These are phyloP conservation scores for Cucumis sativus DNA, from an alignment of 306 rosid genomes.

Conservation along the genomic window DNA sequence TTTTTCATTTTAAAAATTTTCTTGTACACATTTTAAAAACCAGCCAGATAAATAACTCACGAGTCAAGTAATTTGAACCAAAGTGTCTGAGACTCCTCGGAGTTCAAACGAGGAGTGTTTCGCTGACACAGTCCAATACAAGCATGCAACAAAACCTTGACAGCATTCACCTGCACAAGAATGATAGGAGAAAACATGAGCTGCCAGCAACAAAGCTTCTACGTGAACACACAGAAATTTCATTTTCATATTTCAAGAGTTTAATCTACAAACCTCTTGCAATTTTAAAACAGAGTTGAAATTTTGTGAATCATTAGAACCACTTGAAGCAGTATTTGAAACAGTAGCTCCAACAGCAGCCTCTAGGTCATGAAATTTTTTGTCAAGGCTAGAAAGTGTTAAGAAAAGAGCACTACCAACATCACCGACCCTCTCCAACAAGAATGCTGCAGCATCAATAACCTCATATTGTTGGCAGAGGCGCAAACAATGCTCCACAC, in stretches of 20 bases:
- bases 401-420: conserved; percentile 86
- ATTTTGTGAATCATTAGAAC: conserved; percentile 27
- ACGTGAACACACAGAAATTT: conserved; percentile 2
- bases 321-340: conserved; percentile 22
- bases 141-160: conserved; percentile 46
- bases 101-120: conserved; percentile 94
- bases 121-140: conserved; percentile 92
- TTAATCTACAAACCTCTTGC: conserved; percentile 54
- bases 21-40: background rate
- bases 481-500: conserved; percentile 79
- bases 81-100: conserved; percentile 84
- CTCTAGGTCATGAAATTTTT: conserved; percentile 69
- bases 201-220: conserved; percentile 5
- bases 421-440: conserved; percentile 91
- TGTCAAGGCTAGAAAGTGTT: conserved; percentile 65
- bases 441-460: conserved; percentile 82
- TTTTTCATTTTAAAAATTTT: background rate
- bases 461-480: conserved; percentile 81
- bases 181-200: conserved; percentile 15
- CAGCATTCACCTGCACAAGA: conserved; percentile 44
- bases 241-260: conserved; percentile 5
- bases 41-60: conserved; percentile 32
- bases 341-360: conserved; percentile 50
- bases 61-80: conserved; percentile 96
- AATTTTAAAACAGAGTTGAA: conserved; percentile 28